These are phyloP conservation scores for Lentinula aciculospora DNA, from an alignment of 768 basidiomycete species.

Conservation along the genomic window DNA sequence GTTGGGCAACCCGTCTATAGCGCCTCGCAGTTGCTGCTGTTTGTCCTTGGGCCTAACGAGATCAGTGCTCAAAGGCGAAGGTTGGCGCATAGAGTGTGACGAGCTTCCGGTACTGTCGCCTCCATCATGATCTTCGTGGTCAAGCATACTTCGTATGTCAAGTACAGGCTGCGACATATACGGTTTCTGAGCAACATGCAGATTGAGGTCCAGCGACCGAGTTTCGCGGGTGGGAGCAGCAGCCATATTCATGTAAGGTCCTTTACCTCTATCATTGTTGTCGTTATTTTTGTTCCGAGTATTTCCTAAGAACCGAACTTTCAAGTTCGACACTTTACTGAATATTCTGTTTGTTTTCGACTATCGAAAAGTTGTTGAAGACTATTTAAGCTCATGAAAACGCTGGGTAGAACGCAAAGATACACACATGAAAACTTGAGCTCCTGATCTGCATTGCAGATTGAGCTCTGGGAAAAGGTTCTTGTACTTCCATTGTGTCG, in stretches of 20 bases:
- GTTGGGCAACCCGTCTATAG: neutral
- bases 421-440: conserved; percentile 22
- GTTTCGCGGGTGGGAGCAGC: conserved; percentile 20
- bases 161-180: conserved; percentile 43
- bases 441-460: conserved; percentile 16
- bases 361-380: neutral
- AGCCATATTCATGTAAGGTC: conserved; percentile 11
- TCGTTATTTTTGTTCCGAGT: neutral
- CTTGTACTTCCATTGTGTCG: conserved; percentile 8
- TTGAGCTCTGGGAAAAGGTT: conserved; percentile 17
- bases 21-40: neutral
- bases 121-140: neutral
- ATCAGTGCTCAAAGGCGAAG: neutral
- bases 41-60: neutral
- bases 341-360: neutral
- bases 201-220: conserved; percentile 25
- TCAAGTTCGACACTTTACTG: neutral
- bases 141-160: conserved; percentile 1
- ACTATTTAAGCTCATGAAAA: neutral
- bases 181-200: conserved; percentile 23
- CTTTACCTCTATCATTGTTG: neutral
- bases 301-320: neutral
- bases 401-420: neutral
- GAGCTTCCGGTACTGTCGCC: neutral
- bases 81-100: neutral